Base-by-base conservation (phyloP, 768 basidiomycete genomes). In the Phanerochaete sordida region DNA sequence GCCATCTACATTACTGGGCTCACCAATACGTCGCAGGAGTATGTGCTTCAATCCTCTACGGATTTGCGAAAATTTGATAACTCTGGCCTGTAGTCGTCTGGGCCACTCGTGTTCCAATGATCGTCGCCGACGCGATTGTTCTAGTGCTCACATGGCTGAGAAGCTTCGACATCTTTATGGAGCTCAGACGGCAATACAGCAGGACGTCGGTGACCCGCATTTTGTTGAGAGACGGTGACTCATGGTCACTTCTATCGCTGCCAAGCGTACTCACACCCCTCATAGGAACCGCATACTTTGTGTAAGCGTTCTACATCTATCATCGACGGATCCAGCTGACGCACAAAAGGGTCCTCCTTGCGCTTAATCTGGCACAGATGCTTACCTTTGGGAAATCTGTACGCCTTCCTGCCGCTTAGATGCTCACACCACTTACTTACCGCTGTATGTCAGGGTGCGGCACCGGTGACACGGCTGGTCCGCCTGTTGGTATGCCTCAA, bases 41-140 rank as follows among this genome's bases (percentile, higher is more conserved):
- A 35, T 7, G 33, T 13, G 7, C 7, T 13, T 7, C 33, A 35
- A 35, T 7, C 13, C 6, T 35, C 33, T 6, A 35, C 7, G 39
- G 19, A 19, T 19, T 43, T 12, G 4, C 4, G 19, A 43, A 9
- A 43, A 9, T 11, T 16, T 43, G 8, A 43, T 16, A 13, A 35
- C 33, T 13, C 39, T 6, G 11, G 39, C 11, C 47, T 6, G 11
- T 5, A 48, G 47, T 48, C 8, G 47, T 48, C 24, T 48, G 27
- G 23, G 31, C 33, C 5, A 58, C 57, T 39, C 57, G 57, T 16
- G 51, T 58, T 15, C 49, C 48, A 5, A 30, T 49, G 19, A 58
- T 58, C 31, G 13, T 51, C 19, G 57, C 57, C 11, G 57, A 58
- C 37, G 48, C 49, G 5, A 7, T 58, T n/a, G 57, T 58, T 3